These are phyloP conservation scores for Warburgia ugandensis DNA, from an alignment of 164 flowering plant species.

Conservation along the genomic window DNA sequence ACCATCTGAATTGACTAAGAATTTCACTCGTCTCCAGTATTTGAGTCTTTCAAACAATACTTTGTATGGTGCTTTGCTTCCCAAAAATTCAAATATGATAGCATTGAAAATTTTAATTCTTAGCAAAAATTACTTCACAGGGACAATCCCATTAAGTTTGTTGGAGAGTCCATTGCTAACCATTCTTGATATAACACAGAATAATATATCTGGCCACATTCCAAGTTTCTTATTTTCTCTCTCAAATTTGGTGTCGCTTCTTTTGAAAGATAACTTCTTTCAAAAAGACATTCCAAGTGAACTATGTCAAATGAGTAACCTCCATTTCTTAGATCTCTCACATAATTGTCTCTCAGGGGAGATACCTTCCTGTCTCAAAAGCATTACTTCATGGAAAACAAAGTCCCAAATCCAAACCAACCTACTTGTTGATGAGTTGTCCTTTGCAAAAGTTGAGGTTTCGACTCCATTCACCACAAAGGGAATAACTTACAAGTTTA, in stretches of 20 bases:
- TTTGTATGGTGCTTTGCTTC: not conserved
- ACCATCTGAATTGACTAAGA: not conserved
- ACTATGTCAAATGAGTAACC: not conserved
- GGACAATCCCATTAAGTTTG: not conserved
- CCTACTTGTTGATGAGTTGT: not conserved
- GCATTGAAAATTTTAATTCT: not conserved
- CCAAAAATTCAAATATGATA: not conserved
- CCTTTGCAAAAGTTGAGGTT: not conserved
- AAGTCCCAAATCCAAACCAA: not conserved
- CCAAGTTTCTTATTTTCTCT: not conserved
- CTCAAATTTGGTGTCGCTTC: not conserved
- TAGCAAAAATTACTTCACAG: constrained; percentile 1
- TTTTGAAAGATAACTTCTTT: not conserved
- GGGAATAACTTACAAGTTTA: not conserved
- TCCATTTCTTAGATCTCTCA: constrained; percentile 1
- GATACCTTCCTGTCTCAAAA: constrained; percentile 8
- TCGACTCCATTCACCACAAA: not conserved
- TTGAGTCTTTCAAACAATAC: not conserved
- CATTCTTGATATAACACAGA: not conserved
- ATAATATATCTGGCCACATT: not conserved
- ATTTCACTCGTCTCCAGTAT: not conserved
- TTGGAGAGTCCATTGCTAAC: not conserved
- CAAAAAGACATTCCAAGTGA: not conserved
- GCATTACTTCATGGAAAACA: constrained; percentile 2
- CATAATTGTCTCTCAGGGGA: constrained; percentile 1